Base-by-base conservation (phyloP, 2,329 filamentous ascomycete genomes). In the Fusarium xyrophilum region DNA sequence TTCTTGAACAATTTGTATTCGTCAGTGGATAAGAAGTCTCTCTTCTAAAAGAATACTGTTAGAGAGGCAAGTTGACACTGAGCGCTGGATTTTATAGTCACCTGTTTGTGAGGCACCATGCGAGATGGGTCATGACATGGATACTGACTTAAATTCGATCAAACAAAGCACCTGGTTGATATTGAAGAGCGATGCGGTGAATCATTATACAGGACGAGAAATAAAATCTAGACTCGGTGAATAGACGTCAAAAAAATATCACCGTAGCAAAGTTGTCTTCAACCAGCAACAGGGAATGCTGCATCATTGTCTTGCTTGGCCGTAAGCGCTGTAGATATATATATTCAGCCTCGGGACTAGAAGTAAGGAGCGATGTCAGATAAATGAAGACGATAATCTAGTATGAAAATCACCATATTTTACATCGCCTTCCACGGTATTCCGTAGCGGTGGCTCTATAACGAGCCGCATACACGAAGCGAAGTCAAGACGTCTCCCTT, bases 131-230 rank as follows among this genome's bases (percentile, higher is more conserved):
- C 5, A 15, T 15, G 17, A 15, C 19, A 15, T 9, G 1, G 3
- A 12, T 7, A 0, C 2, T 8, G 30, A 14, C 17, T 15, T 8
- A 0, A n/a, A 0, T 12, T 10, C 7, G 2, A 11, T 36, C 7
- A 14, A n/a, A 14, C 7, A 14, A n/a, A 14, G 4, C 6, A 1
- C 6, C 9, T 35, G 3, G 5, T 50, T 13, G 8, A 1, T 12
- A 27, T 1, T 19, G 15, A 25, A 14, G 9, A 4, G 0, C 7
- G 6, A 9, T 4, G 3, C 6, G 4, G 7, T 19, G n/a, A 23
- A 10, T 47, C 4, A 8, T 7, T 17, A 1, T 2, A 2, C 17
- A 4, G 0, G 0, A 3, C 1, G 2, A 10, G 15, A 10, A 9
- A 12, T 5, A 21, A 3, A 17, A 2, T 23, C 5, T 5, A 7